Conservation (phyloP, 208 protist species). For the Acanthamoeba culbertsoni region DNA sequence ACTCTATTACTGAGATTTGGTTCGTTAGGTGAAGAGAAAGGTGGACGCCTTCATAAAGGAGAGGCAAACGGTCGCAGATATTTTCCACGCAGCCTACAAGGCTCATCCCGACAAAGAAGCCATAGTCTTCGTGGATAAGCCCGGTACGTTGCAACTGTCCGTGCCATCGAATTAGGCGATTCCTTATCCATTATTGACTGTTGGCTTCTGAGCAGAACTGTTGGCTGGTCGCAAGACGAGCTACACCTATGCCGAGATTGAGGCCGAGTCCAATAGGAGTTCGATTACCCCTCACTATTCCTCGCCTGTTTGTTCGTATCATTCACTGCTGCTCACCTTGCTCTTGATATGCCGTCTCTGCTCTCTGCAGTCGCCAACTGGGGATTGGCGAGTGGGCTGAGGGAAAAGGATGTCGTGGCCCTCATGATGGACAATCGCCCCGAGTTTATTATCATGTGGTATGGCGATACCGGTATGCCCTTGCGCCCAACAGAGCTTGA, state of each 20-base stretch:
- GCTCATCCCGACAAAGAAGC: not conserved
- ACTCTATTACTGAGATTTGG: not conserved
- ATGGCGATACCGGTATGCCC: not conserved
- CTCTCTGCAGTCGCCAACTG: not conserved
- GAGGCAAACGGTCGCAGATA: not conserved
- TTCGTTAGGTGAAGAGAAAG: not conserved
- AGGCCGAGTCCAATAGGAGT: constrained; percentile 24
- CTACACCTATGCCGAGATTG: constrained; percentile 26
- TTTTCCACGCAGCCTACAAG: not conserved
- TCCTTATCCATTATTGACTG: not conserved
- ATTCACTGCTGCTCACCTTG: not conserved
- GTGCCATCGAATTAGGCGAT: no score
- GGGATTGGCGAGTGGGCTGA: not conserved
- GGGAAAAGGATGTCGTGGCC: constrained; percentile 40
- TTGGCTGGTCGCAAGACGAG: not conserved
- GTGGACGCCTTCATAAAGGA: not conserved
- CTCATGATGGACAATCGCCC: constrained; percentile 60
- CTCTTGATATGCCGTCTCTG: not conserved
- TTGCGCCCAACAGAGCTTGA: not conserved
- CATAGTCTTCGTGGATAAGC: not conserved
- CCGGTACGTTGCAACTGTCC: no score
- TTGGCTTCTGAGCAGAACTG: not conserved
- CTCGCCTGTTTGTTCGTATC: not conserved
- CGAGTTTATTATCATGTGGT: constrained; percentile 57
- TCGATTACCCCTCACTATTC: not conserved